Conservation (phyloP, 2,329 filamentous ascomycete genomes). For the Venturia carpophila region DNA sequence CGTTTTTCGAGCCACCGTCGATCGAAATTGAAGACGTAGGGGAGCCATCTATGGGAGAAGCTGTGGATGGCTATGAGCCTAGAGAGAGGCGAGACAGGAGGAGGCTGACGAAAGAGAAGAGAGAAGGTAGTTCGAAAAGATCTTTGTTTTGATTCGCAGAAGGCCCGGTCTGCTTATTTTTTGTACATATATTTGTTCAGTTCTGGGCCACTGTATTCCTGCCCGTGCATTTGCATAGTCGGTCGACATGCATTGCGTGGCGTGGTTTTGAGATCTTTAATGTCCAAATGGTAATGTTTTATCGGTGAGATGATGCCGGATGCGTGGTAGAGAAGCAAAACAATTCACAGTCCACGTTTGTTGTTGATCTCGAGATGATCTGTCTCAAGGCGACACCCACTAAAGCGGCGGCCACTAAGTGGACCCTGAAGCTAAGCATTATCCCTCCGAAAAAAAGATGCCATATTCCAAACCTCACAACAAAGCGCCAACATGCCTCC, state of each 20-base stretch:
- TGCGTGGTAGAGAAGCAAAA: neutral
- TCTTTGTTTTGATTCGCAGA: neutral
- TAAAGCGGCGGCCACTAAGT: neutral
- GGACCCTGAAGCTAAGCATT: neutral
- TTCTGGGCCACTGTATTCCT: neutral
- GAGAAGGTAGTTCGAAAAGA: neutral
- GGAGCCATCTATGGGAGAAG: conserved; percentile 12
- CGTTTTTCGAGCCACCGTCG: neutral
- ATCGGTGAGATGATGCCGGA: neutral
- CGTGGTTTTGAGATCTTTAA: neutral
- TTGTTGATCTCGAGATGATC: no score
- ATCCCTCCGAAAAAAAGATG: neutral
- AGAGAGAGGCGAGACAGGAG: conserved; percentile 7
- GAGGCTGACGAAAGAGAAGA: conserved; percentile 13
- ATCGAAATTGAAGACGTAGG: conserved; percentile 8
- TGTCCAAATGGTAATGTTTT: neutral
- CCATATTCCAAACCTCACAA: neutral
- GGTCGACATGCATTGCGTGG: neutral
- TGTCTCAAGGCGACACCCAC: neutral
- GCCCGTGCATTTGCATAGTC: neutral
- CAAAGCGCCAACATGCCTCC: neutral
- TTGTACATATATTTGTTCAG: neutral
- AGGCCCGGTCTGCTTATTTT: neutral
- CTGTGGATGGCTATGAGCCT: conserved; percentile 1
- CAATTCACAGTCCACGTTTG: neutral